Conservation (phyloP, 1,284 basidiomycete species). For the Boletus semigastroideus region DNA sequence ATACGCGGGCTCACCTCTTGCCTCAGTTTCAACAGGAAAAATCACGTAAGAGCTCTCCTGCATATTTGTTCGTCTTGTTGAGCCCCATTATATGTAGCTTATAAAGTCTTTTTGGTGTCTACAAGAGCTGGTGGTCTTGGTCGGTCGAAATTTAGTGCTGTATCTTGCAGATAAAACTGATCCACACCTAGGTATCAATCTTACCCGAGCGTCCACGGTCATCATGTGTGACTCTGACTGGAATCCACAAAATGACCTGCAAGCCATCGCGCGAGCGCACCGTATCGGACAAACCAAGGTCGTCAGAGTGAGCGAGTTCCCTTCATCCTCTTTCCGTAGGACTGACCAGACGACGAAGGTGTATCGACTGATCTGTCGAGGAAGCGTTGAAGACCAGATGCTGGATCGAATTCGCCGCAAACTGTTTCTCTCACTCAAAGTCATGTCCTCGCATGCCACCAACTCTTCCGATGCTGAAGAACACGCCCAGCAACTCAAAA, state of each 20-base stretch:
- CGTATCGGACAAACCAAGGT: constrained; percentile 79
- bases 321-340: background rate
- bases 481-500: constrained; percentile 34
- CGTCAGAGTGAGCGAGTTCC: constrained; percentile 58
- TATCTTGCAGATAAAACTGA: background rate
- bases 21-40: constrained; percentile 57
- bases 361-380: constrained; percentile 54
- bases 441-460: constrained; percentile 44
- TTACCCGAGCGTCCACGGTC: constrained; percentile 81
- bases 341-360: constrained; percentile 38
- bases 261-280: constrained; percentile 85
- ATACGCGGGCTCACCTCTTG: constrained; percentile 4
- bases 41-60: constrained; percentile 40
- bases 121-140: constrained; percentile 88
- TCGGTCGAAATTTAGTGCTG: constrained; percentile 24
- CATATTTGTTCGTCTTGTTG: constrained; percentile 25
- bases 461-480: constrained; percentile 22
- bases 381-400: constrained; percentile 68
- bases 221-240: constrained; percentile 76
- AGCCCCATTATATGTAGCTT: constrained; percentile 51
- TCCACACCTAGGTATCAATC: constrained; percentile 59
- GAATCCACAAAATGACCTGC: constrained; percentile 85
- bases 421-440: constrained; percentile 59
- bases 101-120: constrained; percentile 80
- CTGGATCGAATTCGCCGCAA: constrained; percentile 61